Evolutionary conservation across 2,329 filamentous ascomycete genomes (phyloP).

Genomic region (Penicillium sp.): DNA sequence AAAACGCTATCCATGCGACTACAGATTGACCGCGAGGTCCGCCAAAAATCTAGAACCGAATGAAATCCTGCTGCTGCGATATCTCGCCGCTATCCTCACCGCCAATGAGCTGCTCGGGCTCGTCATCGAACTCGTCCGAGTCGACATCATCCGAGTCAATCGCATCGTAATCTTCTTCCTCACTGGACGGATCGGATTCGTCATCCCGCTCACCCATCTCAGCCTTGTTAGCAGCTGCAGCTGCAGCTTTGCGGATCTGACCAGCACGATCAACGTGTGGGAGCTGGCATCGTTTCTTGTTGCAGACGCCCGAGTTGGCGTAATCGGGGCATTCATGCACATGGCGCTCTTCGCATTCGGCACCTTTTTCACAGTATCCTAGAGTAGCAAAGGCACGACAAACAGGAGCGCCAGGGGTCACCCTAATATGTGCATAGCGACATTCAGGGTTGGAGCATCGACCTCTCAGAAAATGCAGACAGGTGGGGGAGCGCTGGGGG

Average conservation of each 20-base stretch:
- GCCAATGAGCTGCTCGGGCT: conserved; percentile 35
- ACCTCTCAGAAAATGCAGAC: conserved; percentile 82
- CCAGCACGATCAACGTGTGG: conserved; percentile 84
- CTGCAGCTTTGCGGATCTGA: conserved; percentile 57
- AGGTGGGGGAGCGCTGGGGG: conserved; percentile 77
- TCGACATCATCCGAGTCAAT: conserved; percentile 66
- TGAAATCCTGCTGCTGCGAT: conserved; percentile 50
- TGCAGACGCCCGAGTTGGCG: conserved; percentile 82
- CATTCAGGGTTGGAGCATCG: conserved; percentile 83
- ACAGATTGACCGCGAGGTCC: background rate
- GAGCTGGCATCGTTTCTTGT: conserved; percentile 72
- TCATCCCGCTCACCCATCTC: conserved; percentile 46
- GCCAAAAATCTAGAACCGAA: conserved; percentile 39
- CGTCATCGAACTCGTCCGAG: conserved; percentile 55
- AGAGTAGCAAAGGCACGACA: conserved; percentile 78
- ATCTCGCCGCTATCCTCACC: conserved; percentile 44
- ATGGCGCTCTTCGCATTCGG: conserved; percentile 72
- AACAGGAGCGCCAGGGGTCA: conserved; percentile 69
- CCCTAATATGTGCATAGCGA: conserved; percentile 76
- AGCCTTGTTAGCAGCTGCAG: conserved; percentile 39
- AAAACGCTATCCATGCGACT: conserved; percentile 1
- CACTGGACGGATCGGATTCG: conserved; percentile 68
- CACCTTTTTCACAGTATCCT: conserved; percentile 83
- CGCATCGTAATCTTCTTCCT: conserved; percentile 60
- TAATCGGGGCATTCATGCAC: conserved; percentile 92